These are phyloP conservation scores for Hygrophorus pudorinus DNA, from an alignment of 768 basidiomycete species.

Conservation along the genomic window DNA sequence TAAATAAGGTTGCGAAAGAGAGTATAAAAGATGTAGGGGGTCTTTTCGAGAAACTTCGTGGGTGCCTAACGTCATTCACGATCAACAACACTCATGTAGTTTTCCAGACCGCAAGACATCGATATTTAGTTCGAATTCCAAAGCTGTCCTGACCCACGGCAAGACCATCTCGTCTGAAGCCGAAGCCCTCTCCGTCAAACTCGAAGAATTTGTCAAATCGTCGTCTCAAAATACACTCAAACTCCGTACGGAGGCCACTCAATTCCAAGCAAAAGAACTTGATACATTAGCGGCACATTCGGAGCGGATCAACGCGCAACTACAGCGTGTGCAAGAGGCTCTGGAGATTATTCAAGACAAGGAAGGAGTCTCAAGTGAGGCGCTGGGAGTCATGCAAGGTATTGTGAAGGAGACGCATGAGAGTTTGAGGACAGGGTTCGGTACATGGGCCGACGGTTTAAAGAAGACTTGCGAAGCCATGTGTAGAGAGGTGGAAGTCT, in stretches of 20 bases:
- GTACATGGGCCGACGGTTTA: slow-evolving; percentile 46
- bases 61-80: slow-evolving; percentile 12
- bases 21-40: slow-evolving; percentile 59
- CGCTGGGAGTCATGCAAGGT: slow-evolving; percentile 35
- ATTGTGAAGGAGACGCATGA: slow-evolving; percentile 44
- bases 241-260: slow-evolving; percentile 46
- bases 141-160: slow-evolving; percentile 53
- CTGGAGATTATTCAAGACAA: slow-evolving; percentile 46
- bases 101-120: slow-evolving; percentile 61
- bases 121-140: slow-evolving; percentile 54
- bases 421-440: slow-evolving; percentile 40
- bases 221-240: slow-evolving; percentile 42
- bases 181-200: slow-evolving; percentile 40
- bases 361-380: slow-evolving; percentile 44
- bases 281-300: slow-evolving; percentile 41
- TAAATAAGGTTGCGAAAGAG: slow-evolving; percentile 59
- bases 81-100: slow-evolving; percentile 3
- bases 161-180: slow-evolving; percentile 46
- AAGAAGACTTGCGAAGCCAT: slow-evolving; percentile 36
- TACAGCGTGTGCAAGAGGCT: slow-evolving; percentile 41
- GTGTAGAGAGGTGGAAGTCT: slow-evolving; percentile 35
- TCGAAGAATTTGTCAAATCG: slow-evolving; percentile 52
- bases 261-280: slow-evolving; percentile 46
- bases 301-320: slow-evolving; percentile 45
- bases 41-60: slow-evolving; percentile 80